Evolutionary conservation across 2,329 filamentous ascomycete genomes (phyloP).

Genomic region (Botrytis sinoallii): DNA sequence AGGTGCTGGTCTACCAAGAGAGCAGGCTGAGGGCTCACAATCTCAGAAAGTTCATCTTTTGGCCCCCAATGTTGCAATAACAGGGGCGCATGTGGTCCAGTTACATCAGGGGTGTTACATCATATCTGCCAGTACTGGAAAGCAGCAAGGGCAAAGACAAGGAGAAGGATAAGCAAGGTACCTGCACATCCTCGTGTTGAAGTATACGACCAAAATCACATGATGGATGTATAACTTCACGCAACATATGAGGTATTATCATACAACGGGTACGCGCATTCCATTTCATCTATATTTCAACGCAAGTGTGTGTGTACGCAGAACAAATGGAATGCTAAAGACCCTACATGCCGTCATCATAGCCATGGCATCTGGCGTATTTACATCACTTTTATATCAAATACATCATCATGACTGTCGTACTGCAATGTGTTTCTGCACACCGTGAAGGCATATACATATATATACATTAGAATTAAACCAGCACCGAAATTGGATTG

Average conservation of each 20-base stretch:
- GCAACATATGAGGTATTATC: not conserved
- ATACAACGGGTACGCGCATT: constrained; percentile 1
- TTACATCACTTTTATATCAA: not conserved
- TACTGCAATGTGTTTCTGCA: not conserved
- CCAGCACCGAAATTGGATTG: not conserved
- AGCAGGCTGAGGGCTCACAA: not conserved
- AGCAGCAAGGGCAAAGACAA: not conserved
- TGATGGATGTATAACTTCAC: constrained; percentile 14
- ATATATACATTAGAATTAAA: not conserved
- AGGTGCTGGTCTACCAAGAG: not conserved
- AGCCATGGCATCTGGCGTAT: not conserved
- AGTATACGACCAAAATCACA: constrained; percentile 11
- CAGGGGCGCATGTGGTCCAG: not conserved
- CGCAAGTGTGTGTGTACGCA: not conserved
- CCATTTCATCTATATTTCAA: not conserved
- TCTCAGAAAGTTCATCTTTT: not conserved
- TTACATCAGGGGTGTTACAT: not conserved
- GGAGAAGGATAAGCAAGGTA: not conserved
- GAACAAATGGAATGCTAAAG: not conserved
- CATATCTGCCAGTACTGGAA: not conserved
- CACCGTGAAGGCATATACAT: not conserved
- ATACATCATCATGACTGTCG: not conserved
- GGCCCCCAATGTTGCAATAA: not conserved
- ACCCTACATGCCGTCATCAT: not conserved
- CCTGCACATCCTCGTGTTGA: constrained; percentile 8